Conservation (phyloP, 2,329 filamentous ascomycete genomes). For the Clonostachys rosea region DNA sequence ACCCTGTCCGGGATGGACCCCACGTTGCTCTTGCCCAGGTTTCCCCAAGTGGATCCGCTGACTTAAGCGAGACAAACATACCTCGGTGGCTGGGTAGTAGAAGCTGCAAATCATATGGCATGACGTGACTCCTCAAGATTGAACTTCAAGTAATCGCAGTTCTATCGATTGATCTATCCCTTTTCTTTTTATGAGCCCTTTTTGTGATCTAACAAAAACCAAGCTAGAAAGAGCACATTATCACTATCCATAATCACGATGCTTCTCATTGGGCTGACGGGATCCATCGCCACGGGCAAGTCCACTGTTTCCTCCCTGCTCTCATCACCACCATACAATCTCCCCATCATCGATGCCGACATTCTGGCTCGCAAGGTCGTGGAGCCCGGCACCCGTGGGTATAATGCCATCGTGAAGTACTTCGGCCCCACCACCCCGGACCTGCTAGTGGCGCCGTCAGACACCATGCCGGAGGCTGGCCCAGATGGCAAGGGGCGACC, state of each 20-base stretch:
- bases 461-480: constrained; percentile 47
- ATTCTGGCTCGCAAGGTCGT: constrained; percentile 89
- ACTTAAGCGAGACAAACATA: too few species aligned
- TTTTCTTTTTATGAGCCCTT: too few species aligned
- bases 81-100: too few species aligned
- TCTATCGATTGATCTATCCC: too few species aligned
- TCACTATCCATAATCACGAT: constrained; percentile 39
- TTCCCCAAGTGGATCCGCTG: too few species aligned
- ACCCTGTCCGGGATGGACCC: too few species aligned
- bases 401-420: constrained; percentile 74
- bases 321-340: constrained; percentile 71
- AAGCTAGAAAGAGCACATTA: too few species aligned
- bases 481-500: constrained; percentile 55
- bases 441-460: constrained; percentile 61
- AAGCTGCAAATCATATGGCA: too few species aligned
- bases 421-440: constrained; percentile 84
- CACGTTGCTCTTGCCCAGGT: too few species aligned
- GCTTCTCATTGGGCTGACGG: constrained; percentile 93
- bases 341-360: constrained; percentile 94
- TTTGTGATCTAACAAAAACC: too few species aligned
- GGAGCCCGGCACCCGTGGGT: constrained; percentile 82
- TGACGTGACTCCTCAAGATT: too few species aligned
- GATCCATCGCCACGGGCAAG: constrained; percentile 97
- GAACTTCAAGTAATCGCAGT: too few species aligned
- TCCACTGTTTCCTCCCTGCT: constrained; percentile 89